These are phyloP conservation scores for Handroanthus guayacan DNA, from an alignment of 257 asterid species.

Conservation along the genomic window DNA sequence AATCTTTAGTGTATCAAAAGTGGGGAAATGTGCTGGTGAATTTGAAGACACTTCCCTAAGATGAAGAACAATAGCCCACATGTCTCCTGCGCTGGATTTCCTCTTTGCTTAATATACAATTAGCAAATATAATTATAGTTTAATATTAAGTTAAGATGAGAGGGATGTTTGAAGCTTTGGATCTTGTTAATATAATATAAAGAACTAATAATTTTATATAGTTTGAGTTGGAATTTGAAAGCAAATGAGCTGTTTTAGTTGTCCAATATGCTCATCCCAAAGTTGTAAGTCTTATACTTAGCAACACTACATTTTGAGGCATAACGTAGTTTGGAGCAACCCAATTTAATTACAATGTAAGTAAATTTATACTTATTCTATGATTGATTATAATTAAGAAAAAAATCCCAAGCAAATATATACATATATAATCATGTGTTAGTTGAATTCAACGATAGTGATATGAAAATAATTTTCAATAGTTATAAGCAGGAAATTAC, in stretches of 20 bases:
- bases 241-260: conserved; percentile 48
- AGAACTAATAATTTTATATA: not conserved
- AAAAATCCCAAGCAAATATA: too few relatives aligned
- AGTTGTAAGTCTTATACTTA: not conserved
- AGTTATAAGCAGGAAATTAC: too few relatives aligned
- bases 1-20: conserved; percentile 9
- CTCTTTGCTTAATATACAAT: conserved; percentile 23
- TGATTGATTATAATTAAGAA: not conserved
- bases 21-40: conserved; percentile 45
- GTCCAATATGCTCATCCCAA: conserved; percentile 41
- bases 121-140: conserved; percentile 16
- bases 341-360: not conserved
- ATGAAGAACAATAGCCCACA: conserved; percentile 39
- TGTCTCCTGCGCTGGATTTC: conserved; percentile 49
- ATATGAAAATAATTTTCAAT: too few relatives aligned
- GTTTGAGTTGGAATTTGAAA: conserved; percentile 39
- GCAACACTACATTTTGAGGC: not conserved
- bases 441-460: too few relatives aligned
- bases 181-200: conserved; percentile 32
- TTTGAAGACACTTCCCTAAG: conserved; percentile 50
- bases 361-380: not conserved
- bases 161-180: conserved; percentile 48
- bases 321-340: not conserved
- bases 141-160: conserved; percentile 27
- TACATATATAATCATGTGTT: too few relatives aligned